Evolutionary conservation across 805 yeast genomes (phyloP).

Genomic region (Clavispora asparagi): DNA sequence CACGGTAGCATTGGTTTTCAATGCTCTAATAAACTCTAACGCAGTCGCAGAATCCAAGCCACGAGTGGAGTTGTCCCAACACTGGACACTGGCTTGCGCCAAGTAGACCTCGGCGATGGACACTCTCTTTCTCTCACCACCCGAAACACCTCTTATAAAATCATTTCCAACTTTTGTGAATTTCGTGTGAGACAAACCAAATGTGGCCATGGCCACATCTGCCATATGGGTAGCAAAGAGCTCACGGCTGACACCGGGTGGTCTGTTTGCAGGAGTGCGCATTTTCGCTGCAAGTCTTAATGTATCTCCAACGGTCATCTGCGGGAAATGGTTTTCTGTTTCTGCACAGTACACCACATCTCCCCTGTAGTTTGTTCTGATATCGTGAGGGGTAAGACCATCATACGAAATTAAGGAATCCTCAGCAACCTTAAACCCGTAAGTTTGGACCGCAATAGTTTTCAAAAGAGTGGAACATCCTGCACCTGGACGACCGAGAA

Average conservation of each 20-base stretch:
- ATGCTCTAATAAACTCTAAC: slow-evolving; percentile 62
- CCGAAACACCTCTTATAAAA: slow-evolving; percentile 67
- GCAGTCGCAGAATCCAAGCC: slow-evolving; percentile 86
- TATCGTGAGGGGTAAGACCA: slow-evolving; percentile 28
- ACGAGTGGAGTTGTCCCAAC: slow-evolving; percentile 83
- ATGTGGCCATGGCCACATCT: slow-evolving; percentile 48
- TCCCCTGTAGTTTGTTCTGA: slow-evolving; percentile 28
- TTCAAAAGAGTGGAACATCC: slow-evolving; percentile 38
- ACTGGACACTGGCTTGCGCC: slow-evolving; percentile 56
- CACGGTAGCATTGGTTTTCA: slow-evolving; percentile 56
- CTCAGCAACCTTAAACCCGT: slow-evolving; percentile 31
- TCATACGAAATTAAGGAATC: slow-evolving; percentile 30
- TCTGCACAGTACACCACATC: slow-evolving; percentile 45
- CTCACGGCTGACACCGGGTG: slow-evolving; percentile 27
- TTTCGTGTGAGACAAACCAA: slow-evolving; percentile 57
- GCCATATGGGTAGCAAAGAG: slow-evolving; percentile 46
- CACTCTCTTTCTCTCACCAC: slow-evolving; percentile 84
- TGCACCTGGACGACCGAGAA: slow-evolving; percentile 39
- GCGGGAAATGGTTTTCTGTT: slow-evolving; percentile 54
- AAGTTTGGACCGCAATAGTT: slow-evolving; percentile 33
- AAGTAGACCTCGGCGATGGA: slow-evolving; percentile 75
- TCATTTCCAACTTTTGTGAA: slow-evolving; percentile 60
- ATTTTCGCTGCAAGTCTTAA: slow-evolving; percentile 50
- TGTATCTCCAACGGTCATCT: slow-evolving; percentile 51
- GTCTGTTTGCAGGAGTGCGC: slow-evolving; percentile 38